Conservation (phyloP, 345 rosid genomes). For the rapeseed (Brassica napus) region Da-Ae NC_063450.1:46498501-46499000, state of each 20-base stretch:
- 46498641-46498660: neutral
- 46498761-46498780: neutral
- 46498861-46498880: constrained; percentile 8
- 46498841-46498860: neutral
- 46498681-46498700: neutral
- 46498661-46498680: neutral
- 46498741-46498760: neutral
- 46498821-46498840: neutral
- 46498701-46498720: neutral
- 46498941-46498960: constrained; percentile 19
- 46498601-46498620: neutral
- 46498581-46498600: neutral
- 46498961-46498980: constrained; percentile 6
- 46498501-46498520: neutral
- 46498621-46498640: neutral
- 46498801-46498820: neutral
- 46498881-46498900: constrained; percentile 18
- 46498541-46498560: neutral
- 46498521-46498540: neutral
- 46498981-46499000: neutral
- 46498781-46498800: neutral
- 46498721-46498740: neutral
- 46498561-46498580: neutral
- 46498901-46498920: constrained; percentile 13
- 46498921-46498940: constrained; percentile 14